phyloP scores from a whole-genome alignment of 2,329 filamentous ascomycete species.

The Colletotrichum gigasporum region DNA sequence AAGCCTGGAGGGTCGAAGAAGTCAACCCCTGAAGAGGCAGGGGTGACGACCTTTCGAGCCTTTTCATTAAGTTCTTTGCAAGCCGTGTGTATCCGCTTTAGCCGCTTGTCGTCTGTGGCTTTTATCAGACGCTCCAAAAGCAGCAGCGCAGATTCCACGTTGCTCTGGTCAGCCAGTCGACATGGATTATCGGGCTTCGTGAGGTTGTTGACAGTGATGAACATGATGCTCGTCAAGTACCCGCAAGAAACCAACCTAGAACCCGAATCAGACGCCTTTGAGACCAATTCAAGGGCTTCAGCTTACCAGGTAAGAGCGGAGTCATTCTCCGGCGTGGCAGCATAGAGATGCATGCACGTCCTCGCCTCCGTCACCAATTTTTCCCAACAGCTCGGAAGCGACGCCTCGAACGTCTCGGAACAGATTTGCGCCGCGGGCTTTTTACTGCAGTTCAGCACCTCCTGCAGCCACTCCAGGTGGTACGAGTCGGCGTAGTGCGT shows the following conservation, averaged over 20 bases:
- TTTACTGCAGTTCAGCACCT: conserved; percentile 2
- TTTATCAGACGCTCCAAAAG: conserved; percentile 2
- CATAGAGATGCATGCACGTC: conserved; percentile 23
- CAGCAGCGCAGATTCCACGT: conserved; percentile 17
- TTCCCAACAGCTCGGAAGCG: conserved; percentile 14
- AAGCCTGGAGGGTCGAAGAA: conserved; percentile 10
- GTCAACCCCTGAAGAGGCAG: not conserved
- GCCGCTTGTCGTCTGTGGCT: conserved; percentile 1
- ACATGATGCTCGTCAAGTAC: conserved; percentile 25
- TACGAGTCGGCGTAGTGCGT: conserved; percentile 22
- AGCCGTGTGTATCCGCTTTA: conserved; percentile 10
- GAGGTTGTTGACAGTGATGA: conserved; percentile 27
- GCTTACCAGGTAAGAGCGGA: conserved; percentile 23
- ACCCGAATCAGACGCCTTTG: too few relatives aligned
- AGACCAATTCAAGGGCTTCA: too few relatives aligned
- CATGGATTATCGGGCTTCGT: not conserved
- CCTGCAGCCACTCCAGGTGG: conserved; percentile 20
- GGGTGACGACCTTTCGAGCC: not conserved
- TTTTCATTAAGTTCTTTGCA: conserved; percentile 22
- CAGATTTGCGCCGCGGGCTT: not conserved
- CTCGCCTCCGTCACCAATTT: conserved; percentile 17
- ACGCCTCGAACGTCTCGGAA: not conserved
- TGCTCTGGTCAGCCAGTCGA: conserved; percentile 17
- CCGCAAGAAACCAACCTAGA: conserved; percentile 18
- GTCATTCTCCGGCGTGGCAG: conserved; percentile 12